phyloP scores from a whole-genome alignment of 2,329 filamentous ascomycete species.

The Aureobasidium namibiae region DNA sequence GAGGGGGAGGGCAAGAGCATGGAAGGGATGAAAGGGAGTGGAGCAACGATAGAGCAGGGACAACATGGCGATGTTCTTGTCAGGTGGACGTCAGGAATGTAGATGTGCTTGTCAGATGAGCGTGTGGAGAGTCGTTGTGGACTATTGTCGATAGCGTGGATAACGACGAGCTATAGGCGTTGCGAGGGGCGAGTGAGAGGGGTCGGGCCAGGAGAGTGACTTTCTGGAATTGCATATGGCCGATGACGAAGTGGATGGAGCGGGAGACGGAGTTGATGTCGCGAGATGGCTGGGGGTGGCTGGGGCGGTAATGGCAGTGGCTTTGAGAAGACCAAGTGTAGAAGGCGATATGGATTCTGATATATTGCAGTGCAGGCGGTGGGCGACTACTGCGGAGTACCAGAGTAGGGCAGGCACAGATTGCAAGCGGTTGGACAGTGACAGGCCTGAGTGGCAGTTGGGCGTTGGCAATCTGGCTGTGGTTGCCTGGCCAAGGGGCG shows the following conservation, averaged over 20 bases:
- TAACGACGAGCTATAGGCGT: not conserved
- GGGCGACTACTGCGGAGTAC: no score
- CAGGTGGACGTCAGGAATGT: not conserved
- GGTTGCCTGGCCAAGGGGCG: not conserved
- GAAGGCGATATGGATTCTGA: no score
- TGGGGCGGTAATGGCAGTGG: not conserved
- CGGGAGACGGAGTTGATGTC: not conserved
- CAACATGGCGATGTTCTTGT: not conserved
- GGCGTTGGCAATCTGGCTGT: not conserved
- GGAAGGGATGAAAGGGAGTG: not conserved
- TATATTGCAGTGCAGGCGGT: no score
- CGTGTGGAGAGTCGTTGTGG: not conserved
- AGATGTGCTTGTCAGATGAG: no score
- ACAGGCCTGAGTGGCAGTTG: no score
- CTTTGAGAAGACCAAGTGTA: no score
- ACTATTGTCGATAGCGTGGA: constrained; percentile 3
- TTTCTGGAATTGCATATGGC: not conserved
- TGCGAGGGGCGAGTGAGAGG: not conserved
- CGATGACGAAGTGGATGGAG: not conserved
- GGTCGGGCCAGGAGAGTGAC: not conserved
- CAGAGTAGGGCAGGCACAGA: no score
- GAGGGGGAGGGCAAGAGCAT: not conserved
- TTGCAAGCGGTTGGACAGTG: no score
- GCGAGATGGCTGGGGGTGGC: not conserved
- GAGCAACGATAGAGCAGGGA: not conserved